Evolutionary conservation across 768 basidiomycete genomes (phyloP).

Genomic region (Lentinula detonsa): DNA sequence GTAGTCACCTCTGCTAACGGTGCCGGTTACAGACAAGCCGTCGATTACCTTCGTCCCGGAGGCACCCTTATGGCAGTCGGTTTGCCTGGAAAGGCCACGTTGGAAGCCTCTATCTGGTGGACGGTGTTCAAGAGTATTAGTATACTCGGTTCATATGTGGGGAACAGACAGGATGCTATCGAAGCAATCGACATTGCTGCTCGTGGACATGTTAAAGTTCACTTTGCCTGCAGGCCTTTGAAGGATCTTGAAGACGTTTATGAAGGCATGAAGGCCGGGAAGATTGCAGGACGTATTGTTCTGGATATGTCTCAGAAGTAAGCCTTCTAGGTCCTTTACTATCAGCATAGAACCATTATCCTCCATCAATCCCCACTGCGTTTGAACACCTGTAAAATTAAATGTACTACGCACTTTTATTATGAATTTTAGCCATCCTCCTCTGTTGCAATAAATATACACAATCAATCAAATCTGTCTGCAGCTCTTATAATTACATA

Average conservation of each 20-base stretch:
- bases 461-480: not conserved
- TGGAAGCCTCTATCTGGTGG: slow-evolving; percentile 65
- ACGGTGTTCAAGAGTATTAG: slow-evolving; percentile 59
- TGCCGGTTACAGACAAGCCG: slow-evolving; percentile 45
- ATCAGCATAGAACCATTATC: too few relatives aligned
- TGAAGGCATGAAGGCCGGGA: slow-evolving; percentile 31
- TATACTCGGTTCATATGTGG: slow-evolving; percentile 40
- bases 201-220: slow-evolving; percentile 61
- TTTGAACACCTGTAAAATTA: not conserved
- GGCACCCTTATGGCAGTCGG: slow-evolving; percentile 80
- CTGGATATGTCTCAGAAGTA: slow-evolving; percentile 24
- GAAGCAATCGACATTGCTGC: slow-evolving; percentile 80
- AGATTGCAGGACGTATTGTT: slow-evolving; percentile 47
- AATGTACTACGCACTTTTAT: not conserved
- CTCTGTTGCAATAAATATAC: not conserved
- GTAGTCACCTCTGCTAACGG: slow-evolving; percentile 55
- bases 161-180: slow-evolving; percentile 78
- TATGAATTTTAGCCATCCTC: not conserved
- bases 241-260: slow-evolving; percentile 42
- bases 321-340: not conserved
- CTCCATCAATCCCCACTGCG: too few relatives aligned
- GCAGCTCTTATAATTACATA: too few relatives aligned
- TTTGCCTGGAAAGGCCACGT: slow-evolving; percentile 55
- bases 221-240: slow-evolving; percentile 41
- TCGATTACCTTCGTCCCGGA: slow-evolving; percentile 70